phyloP scores from a whole-genome alignment of 2,329 filamentous ascomycete genomes.

The Alternaria rosae region DNA sequence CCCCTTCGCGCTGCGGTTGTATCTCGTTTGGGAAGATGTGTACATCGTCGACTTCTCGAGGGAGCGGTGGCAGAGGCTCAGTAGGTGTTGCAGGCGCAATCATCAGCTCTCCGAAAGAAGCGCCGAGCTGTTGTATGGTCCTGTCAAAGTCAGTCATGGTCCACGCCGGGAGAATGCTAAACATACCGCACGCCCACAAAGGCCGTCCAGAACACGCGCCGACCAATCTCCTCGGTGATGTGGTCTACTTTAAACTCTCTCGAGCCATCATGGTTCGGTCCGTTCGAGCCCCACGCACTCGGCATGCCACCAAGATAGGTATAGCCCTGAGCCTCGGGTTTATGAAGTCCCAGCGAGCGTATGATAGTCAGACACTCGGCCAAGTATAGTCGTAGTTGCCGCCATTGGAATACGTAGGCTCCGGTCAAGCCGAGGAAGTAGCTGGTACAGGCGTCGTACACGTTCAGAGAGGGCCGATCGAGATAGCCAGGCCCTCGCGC shows the following conservation, averaged over 20 bases:
- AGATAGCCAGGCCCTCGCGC: slow-evolving; percentile 68
- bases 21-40: slow-evolving; percentile 77
- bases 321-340: slow-evolving; percentile 57
- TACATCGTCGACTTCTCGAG: slow-evolving; percentile 83
- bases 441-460: slow-evolving; percentile 74
- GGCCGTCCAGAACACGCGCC: slow-evolving; percentile 80
- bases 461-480: slow-evolving; percentile 62
- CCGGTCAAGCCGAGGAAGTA: slow-evolving; percentile 75
- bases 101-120: slow-evolving; percentile 73
- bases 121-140: slow-evolving; percentile 79
- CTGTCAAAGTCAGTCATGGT: slow-evolving; percentile 51
- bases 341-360: slow-evolving; percentile 71
- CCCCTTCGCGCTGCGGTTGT: slow-evolving; percentile 71
- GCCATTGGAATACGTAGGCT: slow-evolving; percentile 73
- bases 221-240: slow-evolving; percentile 62
- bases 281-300: slow-evolving; percentile 44
- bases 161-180: not conserved
- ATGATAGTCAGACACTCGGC: slow-evolving; percentile 75
- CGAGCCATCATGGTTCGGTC: slow-evolving; percentile 46
- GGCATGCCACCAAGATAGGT: slow-evolving; percentile 48
- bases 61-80: slow-evolving; percentile 79
- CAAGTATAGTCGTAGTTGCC: slow-evolving; percentile 73
- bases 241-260: slow-evolving; percentile 51
- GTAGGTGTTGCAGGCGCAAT: slow-evolving; percentile 78
- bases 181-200: slow-evolving; percentile 73